Percentiles rank a stretch among this genome's conserved stretches.
phyloP scores from a whole-genome alignment of 1,284 basidiomycete genomes.

The Apiotrichum brassicae region DNA sequence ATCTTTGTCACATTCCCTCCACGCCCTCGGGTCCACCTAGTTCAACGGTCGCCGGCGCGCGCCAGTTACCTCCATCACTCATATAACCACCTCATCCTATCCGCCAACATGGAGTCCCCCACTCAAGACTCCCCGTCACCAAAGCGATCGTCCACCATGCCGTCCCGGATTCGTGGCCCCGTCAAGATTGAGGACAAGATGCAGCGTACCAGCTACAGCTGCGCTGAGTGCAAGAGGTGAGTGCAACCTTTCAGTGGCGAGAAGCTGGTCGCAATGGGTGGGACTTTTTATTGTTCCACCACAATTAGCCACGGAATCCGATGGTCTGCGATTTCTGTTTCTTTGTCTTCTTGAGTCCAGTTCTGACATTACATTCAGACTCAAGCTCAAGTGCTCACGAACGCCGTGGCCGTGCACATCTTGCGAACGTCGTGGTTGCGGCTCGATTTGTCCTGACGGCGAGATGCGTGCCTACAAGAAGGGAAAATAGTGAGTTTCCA shows the following conservation, averaged over 20 bases:
- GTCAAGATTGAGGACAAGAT: conserved; percentile 2
- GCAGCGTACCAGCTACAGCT: conserved; percentile 31
- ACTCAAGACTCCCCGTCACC: not conserved
- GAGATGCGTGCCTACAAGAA: conserved; percentile 20
- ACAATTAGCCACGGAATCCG: no score
- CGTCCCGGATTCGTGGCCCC: not conserved
- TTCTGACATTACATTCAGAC: conserved; percentile 16
- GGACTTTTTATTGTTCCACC: not conserved
- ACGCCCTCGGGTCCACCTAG: no score
- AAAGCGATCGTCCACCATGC: not conserved
- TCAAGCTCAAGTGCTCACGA: conserved; percentile 42
- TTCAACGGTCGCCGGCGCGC: no score
- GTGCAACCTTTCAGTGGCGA: conserved; percentile 6
- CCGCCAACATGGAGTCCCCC: not conserved
- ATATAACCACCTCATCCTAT: not conserved
- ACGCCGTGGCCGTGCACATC: conserved; percentile 39
- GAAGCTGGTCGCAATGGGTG: no score
- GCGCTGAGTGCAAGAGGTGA: conserved; percentile 39
- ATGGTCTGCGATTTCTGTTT: conserved; percentile 3
- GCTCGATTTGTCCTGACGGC: conserved; percentile 42
- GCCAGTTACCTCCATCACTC: no score
- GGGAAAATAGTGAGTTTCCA: conserved; percentile 34
- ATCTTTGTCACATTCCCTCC: no score
- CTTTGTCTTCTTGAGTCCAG: no score
- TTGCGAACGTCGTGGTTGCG: conserved; percentile 42